Evolutionary conservation across 139 green algal genomes (phyloP), one percentile per base, ranked within the genome.

Genomic region (Chlamydomonas sp.): DNA sequence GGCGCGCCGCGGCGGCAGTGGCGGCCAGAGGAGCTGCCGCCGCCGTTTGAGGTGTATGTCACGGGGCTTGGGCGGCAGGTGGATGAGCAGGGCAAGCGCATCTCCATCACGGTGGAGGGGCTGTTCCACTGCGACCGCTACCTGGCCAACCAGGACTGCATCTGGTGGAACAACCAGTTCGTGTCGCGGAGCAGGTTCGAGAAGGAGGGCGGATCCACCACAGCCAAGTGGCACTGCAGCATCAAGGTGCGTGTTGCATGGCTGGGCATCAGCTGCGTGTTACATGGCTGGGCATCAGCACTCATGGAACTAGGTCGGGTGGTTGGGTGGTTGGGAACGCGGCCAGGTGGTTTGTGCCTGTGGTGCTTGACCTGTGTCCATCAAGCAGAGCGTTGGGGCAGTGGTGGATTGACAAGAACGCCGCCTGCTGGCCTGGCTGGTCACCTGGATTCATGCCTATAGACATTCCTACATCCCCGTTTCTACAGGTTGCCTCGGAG

Each of bases 151-250:
- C 81, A 86, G 81, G 81, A 86, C 59, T 86, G 81, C 58, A 79
- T 86, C 18, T 31, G 61, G 2, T 86, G 67, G 15, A 73, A 86
- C 64, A 86, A 86, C 60, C 74, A 86, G 69, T 86, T 72, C 9
- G 73, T 86, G 20, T 72, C 59, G 18, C 81, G 81, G 31, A 79
- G 69, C 1, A 31, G 64, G n/a, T 86, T 86, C 20, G 81, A 86
- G 81, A 86, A 86, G 81, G 81, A 74, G 58, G 81, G 81, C 71
- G 81, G 81, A 5, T 77, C 63, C 68, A 86, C 81, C 69, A 86
- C 81, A 59, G 81, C 81, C 81, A 86, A 86, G 69, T 86, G 81
- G 81, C 81, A 86, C 60, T 86, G 81, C 81, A 79, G 69, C 10
- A 86, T 86, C 58, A 86, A 86, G 81, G 69, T 84, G n/a, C 12